Base-by-base conservation (phyloP, 202 grass and related monocot species). In the Carex sylvatica region DNA sequence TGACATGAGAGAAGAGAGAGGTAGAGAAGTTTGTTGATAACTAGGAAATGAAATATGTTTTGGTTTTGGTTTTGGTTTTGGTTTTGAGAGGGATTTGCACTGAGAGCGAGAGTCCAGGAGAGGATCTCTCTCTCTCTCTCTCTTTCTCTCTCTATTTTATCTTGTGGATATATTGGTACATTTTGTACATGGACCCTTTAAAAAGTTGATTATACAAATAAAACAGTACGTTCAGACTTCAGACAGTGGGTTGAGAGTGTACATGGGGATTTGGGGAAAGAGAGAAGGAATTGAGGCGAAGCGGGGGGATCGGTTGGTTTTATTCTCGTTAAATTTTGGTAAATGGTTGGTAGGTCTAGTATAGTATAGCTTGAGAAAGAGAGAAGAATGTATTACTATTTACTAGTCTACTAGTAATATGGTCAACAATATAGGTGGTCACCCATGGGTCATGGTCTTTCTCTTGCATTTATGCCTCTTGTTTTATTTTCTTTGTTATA, bases 341-440 rank as follows among this genome's bases (percentile, higher is more conserved):
- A 53, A 74, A 74, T 53, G 23, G 70, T 76, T 53, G 47, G 70
- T 76, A 76, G 71, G 49, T 75, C 22, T 38, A 66, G 63, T 30
- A 4, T 65, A 74, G 11, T 2, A 54, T 75, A 75, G 72, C 51
- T n/a, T 56, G 47, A 56, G 47, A 76, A 33, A 33, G 36, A 54
- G 79, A 54, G 38, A 68, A 38, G 19, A 2, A 28, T 28, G 28
- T 28, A 28, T 1, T 28, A 2, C 28, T 28, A 28, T 28, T 28
- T 28, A 28, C 28, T 28, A 28, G 28, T 28, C 28, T 28, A 28
- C 31, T 30, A 53, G 4, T 13, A 72, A 49, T 51, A 26, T 23
- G 47, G 71, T 75, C 71, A 75, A 75, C 23, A 74, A 55, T 54
- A 75, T 54, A 75, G 47, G 23, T 75, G 49, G 49, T 75, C 71